Evolutionary conservation across 257 asterid genomes (phyloP).

Genomic region (Gynochthodes officinalis): DNA sequence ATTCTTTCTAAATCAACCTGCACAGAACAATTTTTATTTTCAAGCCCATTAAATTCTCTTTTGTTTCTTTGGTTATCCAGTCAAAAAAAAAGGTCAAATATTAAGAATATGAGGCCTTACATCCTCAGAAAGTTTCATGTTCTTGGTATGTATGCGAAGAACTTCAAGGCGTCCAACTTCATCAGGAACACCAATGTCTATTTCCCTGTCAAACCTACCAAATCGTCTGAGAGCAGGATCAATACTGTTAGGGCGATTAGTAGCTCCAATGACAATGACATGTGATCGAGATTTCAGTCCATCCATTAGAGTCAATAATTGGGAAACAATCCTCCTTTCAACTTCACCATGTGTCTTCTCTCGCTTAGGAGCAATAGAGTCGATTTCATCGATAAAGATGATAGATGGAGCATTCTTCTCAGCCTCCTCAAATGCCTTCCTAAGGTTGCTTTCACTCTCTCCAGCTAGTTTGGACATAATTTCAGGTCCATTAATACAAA

Average conservation of each 20-base stretch:
- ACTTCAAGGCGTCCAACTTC: constrained; percentile 66
- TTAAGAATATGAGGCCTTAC: constrained; percentile 27
- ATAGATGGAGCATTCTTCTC: constrained; percentile 63
- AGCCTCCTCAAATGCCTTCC: constrained; percentile 69
- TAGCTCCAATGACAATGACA: constrained; percentile 58
- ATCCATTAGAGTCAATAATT: constrained; percentile 55
- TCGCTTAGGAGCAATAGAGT: constrained; percentile 65
- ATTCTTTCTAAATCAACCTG: constrained; percentile 58
- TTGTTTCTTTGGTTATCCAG: neutral
- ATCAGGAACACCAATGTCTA: constrained; percentile 65
- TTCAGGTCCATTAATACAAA: constrained; percentile 57
- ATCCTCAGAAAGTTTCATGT: constrained; percentile 57
- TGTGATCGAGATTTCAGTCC: constrained; percentile 56
- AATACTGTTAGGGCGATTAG: constrained; percentile 59
- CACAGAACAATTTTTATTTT: neutral
- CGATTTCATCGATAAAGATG: constrained; percentile 54
- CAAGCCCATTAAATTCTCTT: neutral
- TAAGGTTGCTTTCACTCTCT: constrained; percentile 61
- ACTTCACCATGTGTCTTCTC: constrained; percentile 65
- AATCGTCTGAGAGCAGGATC: constrained; percentile 61
- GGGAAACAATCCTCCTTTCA: constrained; percentile 62
- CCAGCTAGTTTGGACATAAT: constrained; percentile 66
- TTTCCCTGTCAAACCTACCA: constrained; percentile 66
- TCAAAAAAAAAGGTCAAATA: neutral
- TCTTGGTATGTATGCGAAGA: constrained; percentile 60